phyloP scores from a whole-genome alignment of 257 asterid species.

The Asclepias syriaca region DNA sequence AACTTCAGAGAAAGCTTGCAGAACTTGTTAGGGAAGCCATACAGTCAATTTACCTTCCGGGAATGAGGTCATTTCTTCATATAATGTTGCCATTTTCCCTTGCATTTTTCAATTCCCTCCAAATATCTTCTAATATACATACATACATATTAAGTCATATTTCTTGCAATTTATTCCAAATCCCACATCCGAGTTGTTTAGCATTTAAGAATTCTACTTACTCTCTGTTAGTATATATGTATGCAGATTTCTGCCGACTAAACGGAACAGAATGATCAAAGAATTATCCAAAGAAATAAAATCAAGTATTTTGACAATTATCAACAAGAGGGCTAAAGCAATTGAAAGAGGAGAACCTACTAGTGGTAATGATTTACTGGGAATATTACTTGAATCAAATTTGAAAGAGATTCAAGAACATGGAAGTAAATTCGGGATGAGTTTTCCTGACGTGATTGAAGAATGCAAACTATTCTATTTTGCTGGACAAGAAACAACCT shows the following conservation, averaged over 20 bases:
- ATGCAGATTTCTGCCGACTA: slow-evolving; percentile 34
- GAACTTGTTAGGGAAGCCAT: too few species aligned
- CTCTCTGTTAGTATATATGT: neutral
- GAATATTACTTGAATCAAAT: slow-evolving; percentile 22
- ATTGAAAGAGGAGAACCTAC: slow-evolving; percentile 10
- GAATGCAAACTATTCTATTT: slow-evolving; percentile 50
- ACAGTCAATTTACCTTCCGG: neutral
- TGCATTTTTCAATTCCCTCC: neutral
- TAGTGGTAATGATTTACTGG: slow-evolving; percentile 12
- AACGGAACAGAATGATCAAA: slow-evolving; percentile 36
- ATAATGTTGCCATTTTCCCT: neutral
- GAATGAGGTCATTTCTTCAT: slow-evolving; percentile 3
- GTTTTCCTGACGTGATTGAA: slow-evolving; percentile 19
- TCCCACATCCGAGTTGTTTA: too few species aligned
- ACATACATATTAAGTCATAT: too few species aligned
- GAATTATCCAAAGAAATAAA: slow-evolving; percentile 9
- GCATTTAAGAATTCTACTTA: too few species aligned
- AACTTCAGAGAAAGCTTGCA: too few species aligned
- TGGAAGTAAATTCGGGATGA: slow-evolving; percentile 17
- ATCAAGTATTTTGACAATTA: too few species aligned
- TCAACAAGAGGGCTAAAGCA: too few species aligned
- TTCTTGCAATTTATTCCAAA: too few species aligned
- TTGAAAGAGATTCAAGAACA: slow-evolving; percentile 15
- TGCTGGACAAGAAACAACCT: slow-evolving; percentile 45
- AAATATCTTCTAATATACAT: too few species aligned